Evolutionary conservation across 148 eudicot genomes (phyloP), one percentile per base, ranked within the genome.

Genomic region (Persicaria maculosa): DNA sequence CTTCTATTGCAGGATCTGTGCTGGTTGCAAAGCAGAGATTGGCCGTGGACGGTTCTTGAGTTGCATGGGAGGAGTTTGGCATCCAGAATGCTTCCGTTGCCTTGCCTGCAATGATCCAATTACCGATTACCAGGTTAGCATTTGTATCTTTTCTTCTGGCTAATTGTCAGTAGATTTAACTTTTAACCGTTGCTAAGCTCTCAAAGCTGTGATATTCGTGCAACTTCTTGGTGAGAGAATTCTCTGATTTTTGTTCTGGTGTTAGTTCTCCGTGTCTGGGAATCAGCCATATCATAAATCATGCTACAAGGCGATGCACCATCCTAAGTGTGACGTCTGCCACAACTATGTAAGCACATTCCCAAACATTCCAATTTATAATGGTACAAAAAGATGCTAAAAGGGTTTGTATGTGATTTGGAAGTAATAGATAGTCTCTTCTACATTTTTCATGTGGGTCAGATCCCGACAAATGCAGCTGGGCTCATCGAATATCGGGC

Each of bases 41-140:
- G 97, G 96, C 58, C 88, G 89, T 73, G 97, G 91, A 61, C 79
- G 99, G 74, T 90, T 75, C 76, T 80, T 95, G 84, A 92, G 84
- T 82, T 92, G 99, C 83, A 86, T 95, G 97, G 99, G 92, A 73
- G 90, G 86, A 59, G 77, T 86, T 78, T 95, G 97, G 97, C 99
- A 95, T 78, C 98, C 99, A 45, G 92, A 88, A 73, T 95, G 99
- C 83, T 95, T 95, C 77, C 84, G 91, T 47, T 95, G 99, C 77
- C 86, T 90, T 64, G 81, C 83, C 19, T 95, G 99, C 80, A 76
- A 85, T 74, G 72, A 59, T 62, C 96, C 97, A 20, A 95, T 95
- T 45, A 82, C 94, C 55, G 99, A 95, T 62, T 81, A 86, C 74
- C 97, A 95, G 97, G 99, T 95, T 20, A 74, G 77, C 47, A 14